Percentiles rank a stretch among this genome's conserved stretches.
Evolutionary conservation across 164 flowering plant genomes (phyloP).

Genomic region (Akebia trifoliata): DNA sequence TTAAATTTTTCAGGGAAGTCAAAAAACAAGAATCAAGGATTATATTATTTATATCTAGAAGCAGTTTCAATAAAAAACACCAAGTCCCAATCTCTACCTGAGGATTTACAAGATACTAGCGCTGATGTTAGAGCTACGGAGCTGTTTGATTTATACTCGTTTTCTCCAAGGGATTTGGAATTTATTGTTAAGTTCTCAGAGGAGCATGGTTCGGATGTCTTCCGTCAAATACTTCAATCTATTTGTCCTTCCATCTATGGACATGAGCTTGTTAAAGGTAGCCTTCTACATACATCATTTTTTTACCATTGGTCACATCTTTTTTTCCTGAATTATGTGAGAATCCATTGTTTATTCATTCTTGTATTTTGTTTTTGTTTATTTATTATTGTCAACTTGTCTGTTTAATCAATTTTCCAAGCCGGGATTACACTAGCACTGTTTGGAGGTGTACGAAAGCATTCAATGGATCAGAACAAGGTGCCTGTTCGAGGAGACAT

Average conservation of each 20-base stretch:
- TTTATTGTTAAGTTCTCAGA: constrained; percentile 76
- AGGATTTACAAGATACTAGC: constrained; percentile 46
- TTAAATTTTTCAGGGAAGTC: constrained; percentile 63
- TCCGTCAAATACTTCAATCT: constrained; percentile 86
- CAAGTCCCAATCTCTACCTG: constrained; percentile 57
- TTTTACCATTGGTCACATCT: too few species aligned
- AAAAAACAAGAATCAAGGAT: constrained; percentile 75
- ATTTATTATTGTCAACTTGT: not conserved
- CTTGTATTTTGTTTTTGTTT: not conserved
- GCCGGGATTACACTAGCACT: constrained; percentile 88
- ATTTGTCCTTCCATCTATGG: constrained; percentile 97
- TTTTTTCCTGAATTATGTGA: not conserved
- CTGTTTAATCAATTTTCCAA: constrained; percentile 17
- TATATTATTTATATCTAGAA: constrained; percentile 86
- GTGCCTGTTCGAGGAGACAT: constrained; percentile 99
- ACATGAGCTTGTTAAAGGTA: constrained; percentile 98
- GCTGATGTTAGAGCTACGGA: constrained; percentile 46
- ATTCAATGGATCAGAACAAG: constrained; percentile 83
- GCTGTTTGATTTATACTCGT: constrained; percentile 62
- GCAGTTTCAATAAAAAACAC: constrained; percentile 80
- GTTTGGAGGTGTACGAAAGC: constrained; percentile 93
- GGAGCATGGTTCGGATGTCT: constrained; percentile 80
- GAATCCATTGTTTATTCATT: not conserved
- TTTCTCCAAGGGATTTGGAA: constrained; percentile 84
- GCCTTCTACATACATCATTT: not conserved